Percentiles rank a stretch among this genome's conserved stretches.
phyloP scores from a whole-genome alignment of 1,284 basidiomycete species.

The Marasmius oreades region DNA sequence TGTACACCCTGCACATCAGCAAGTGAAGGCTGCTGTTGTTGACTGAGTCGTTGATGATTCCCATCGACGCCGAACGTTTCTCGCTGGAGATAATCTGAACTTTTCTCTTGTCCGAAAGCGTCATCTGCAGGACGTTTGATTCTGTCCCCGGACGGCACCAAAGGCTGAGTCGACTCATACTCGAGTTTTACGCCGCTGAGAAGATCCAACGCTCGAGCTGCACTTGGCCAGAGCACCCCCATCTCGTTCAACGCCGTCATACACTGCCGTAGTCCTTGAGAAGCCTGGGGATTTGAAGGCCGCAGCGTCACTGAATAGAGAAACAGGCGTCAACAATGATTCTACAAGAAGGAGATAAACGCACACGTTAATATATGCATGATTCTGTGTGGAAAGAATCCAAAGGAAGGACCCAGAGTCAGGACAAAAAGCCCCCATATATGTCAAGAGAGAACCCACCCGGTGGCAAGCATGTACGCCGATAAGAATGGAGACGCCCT shows the following conservation, averaged over 20 bases:
- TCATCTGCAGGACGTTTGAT: slow-evolving; percentile 63
- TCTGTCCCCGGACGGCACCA: slow-evolving; percentile 36
- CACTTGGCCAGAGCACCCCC: slow-evolving; percentile 79
- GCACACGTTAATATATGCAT: slow-evolving; percentile 81
- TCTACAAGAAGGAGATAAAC: slow-evolving; percentile 10
- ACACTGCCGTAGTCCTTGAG: slow-evolving; percentile 62
- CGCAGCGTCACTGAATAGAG: slow-evolving; percentile 54
- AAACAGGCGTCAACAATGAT: background rate
- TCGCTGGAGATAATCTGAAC: slow-evolving; percentile 41
- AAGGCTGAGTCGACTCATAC: slow-evolving; percentile 38
- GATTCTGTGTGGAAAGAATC: slow-evolving; percentile 43
- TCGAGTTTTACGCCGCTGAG: slow-evolving; percentile 66
- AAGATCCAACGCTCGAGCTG: slow-evolving; percentile 65
- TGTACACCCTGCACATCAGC: slow-evolving; percentile 55
- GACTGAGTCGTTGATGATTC: slow-evolving; percentile 6
- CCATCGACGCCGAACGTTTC: slow-evolving; percentile 33
- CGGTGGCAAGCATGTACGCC: slow-evolving; percentile 73
- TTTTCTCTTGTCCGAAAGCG: slow-evolving; percentile 57
- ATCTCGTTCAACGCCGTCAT: slow-evolving; percentile 68
- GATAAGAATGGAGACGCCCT: slow-evolving; percentile 68
- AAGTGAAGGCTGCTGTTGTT: slow-evolving; percentile 16
- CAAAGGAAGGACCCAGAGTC: slow-evolving; percentile 5
- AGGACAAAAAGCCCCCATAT: slow-evolving; percentile 6
- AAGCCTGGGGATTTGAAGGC: slow-evolving; percentile 67
- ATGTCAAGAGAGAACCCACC: slow-evolving; percentile 41